A percentile compares a stretch with the other conserved stretches of the same genome.
Evolutionary conservation across 1,284 basidiomycete genomes (phyloP).

Genomic region (Melampsora americana): DNA sequence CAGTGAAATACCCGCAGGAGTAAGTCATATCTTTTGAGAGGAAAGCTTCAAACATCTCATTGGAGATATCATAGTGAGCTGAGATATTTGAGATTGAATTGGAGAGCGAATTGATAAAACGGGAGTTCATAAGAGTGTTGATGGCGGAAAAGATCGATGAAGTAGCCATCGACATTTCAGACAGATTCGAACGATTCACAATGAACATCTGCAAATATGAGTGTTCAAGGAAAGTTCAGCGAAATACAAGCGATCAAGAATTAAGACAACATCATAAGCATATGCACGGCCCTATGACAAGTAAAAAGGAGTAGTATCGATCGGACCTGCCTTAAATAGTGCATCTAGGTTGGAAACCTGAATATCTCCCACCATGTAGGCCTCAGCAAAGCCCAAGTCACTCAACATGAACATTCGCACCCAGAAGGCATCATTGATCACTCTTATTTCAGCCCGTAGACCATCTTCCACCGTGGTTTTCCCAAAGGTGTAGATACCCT

Average conservation of each 20-base stretch:
- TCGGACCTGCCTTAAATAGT: slow-evolving; percentile 79
- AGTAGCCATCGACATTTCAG: slow-evolving; percentile 65
- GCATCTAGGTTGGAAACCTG: slow-evolving; percentile 68
- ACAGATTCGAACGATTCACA: slow-evolving; percentile 70
- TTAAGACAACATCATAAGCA: slow-evolving; percentile 19
- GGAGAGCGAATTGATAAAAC: slow-evolving; percentile 72
- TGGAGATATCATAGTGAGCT: slow-evolving; percentile 78
- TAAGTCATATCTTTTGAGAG: slow-evolving; percentile 77
- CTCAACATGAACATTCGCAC: slow-evolving; percentile 65
- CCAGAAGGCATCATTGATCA: slow-evolving; percentile 75
- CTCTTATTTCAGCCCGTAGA: slow-evolving; percentile 61
- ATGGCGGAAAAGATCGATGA: slow-evolving; percentile 52
- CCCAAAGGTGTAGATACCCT: slow-evolving; percentile 59
- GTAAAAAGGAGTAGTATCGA: too few species aligned
- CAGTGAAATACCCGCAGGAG: slow-evolving; percentile 66
- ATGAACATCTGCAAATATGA: slow-evolving; percentile 66
- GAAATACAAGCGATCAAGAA: not conserved
- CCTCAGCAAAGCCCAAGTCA: slow-evolving; percentile 78
- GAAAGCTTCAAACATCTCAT: slow-evolving; percentile 62
- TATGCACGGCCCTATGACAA: not conserved
- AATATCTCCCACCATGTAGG: slow-evolving; percentile 78
- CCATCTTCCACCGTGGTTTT: slow-evolving; percentile 48
- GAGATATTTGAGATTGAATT: slow-evolving; percentile 77
- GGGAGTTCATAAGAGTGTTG: slow-evolving; percentile 69
- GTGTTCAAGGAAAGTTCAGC: not conserved